These are phyloP conservation scores for Solanum chaucha DNA, from an alignment of 257 asterid species.

Conservation along the genomic window DNA sequence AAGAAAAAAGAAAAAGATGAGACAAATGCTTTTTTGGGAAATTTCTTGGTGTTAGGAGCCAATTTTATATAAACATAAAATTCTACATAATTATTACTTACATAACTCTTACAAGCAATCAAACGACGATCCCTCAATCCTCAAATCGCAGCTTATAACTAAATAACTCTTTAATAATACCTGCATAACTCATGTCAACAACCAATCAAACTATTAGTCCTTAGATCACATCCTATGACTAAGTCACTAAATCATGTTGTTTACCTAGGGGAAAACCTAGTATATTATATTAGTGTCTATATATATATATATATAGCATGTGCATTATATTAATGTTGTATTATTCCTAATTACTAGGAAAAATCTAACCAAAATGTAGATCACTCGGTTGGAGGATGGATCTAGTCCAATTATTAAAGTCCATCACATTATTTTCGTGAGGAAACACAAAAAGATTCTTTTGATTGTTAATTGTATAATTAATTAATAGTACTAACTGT, in stretches of 20 bases:
- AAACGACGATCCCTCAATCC: accelerated
- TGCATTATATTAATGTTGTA: neutral
- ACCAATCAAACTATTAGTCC: neutral
- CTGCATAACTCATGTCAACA: neutral
- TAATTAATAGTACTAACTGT: neutral
- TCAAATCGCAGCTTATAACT: accelerated
- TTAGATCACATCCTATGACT: neutral
- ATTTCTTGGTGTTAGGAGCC: neutral
- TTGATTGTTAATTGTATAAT: neutral
- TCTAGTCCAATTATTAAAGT: neutral
- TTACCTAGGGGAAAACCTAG: neutral
- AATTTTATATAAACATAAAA: too few species aligned
- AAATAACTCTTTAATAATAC: neutral
- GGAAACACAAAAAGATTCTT: neutral
- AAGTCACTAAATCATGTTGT: neutral
- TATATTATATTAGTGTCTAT: neutral
- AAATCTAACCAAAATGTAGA: neutral
- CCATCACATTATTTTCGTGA: neutral
- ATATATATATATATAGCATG: neutral
- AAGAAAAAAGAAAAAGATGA: neutral
- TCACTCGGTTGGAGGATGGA: neutral
- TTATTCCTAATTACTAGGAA: neutral
- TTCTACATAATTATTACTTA: too few species aligned
- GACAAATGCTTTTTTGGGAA: neutral
- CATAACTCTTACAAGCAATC: neutral